Evolutionary conservation across 768 basidiomycete genomes (phyloP), one percentile per base, ranked within the genome.

Genomic region (Psilocybe azurescens): DNA sequence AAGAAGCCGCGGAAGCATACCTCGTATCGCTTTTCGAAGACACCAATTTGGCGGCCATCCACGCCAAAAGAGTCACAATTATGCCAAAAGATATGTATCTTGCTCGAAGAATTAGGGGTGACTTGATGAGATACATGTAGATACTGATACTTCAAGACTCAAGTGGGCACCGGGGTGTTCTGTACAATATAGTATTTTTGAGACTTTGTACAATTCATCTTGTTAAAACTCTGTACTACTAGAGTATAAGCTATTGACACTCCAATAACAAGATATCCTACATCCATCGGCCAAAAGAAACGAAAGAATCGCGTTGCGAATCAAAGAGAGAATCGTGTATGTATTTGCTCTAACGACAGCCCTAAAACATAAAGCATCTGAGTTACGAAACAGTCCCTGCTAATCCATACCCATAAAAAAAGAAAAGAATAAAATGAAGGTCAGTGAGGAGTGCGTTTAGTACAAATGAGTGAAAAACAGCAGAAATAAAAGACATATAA

Each of bases 1-100:
- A 68, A 54, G 67, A 68, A 41, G 65, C 64, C 4, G 16, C 62
- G 3, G 67, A 66, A 20, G 62, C 62, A 0, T 62, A 68, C 53
- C 44, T 68, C 38, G 52, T 66, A 16, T 46, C 44, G 9, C 11
- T 68, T 4, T 62, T 68, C 9, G 58, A 62, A 30, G 57, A 64
- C 53, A 41, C 60, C 1, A 66, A 66, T 41, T 18, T 58, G 36
- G 65, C 65, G 4, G 58, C 63, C 3, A 57, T 66, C 20, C 65
- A 66, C 36, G 62, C 58, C 4, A 68, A 68, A 41, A 36, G 65
- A 7, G 56, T 65, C 10, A 68, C 64, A 1, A 53, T 68, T 11
- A 56, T 59, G 36, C 5, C 8, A 10, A 63, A 60, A 16, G 67
- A 65, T 44, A 51, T 65, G 30, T 9, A 14, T 50, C 20, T 68